Conservation (phyloP, 2,329 filamentous ascomycete genomes). For the Penicillium thymicola region DNA sequence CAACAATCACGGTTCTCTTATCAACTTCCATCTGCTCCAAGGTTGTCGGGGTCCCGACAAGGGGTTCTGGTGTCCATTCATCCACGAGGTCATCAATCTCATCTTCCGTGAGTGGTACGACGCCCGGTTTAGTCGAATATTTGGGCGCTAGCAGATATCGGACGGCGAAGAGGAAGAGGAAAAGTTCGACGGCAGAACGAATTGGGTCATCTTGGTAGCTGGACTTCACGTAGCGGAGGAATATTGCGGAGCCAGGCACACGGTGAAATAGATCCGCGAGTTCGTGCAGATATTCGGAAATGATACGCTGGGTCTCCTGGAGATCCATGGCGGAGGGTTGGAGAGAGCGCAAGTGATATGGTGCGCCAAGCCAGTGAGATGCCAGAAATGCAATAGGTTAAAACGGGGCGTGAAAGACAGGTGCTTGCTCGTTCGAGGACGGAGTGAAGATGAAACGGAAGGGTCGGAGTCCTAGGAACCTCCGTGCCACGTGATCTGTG, state of each 20-base stretch:
- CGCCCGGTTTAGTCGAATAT: conserved; percentile 89
- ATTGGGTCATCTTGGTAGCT: conserved; percentile 98
- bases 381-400: background rate
- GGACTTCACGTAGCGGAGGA: conserved; percentile 91
- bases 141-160: conserved; percentile 87
- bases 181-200: conserved; percentile 85
- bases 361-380: background rate
- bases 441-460: background rate
- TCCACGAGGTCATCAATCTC: conserved; percentile 97
- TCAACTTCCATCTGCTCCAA: conserved; percentile 81
- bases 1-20: conserved; percentile 80
- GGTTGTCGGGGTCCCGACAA: conserved; percentile 69
- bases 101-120: conserved; percentile 85
- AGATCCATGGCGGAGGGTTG: conserved; percentile 50
- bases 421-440: background rate
- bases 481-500: conserved; percentile 1
- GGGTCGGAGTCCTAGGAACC: background rate
- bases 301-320: conserved; percentile 53
- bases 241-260: conserved; percentile 88
- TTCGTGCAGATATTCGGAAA: conserved; percentile 54
- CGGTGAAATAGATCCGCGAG: conserved; percentile 72
- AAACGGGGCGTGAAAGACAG: background rate
- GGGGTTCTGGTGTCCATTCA: conserved; percentile 91
- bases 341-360: conserved; percentile 9
- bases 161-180: conserved; percentile 92